These are phyloP conservation scores for Afroboletus lepidellus DNA, from an alignment of 1,284 basidiomycete genomes.

Conservation along the genomic window DNA sequence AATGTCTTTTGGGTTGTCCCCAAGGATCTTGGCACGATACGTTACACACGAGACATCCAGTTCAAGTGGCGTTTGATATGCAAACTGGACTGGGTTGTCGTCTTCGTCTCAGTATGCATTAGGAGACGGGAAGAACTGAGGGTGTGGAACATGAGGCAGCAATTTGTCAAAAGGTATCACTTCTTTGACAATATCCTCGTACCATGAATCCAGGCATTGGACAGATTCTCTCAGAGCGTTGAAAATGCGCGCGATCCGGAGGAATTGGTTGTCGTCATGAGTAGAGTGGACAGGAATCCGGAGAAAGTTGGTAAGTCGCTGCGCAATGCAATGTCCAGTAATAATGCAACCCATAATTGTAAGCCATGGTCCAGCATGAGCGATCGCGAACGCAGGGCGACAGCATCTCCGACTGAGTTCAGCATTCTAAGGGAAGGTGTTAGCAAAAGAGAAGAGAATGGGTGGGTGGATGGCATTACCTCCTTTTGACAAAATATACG, in stretches of 20 bases:
- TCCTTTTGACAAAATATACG: conserved; percentile 1
- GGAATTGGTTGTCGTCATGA: conserved; percentile 6
- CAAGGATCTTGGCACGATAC: conserved; percentile 8
- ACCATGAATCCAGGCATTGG: conserved; percentile 8
- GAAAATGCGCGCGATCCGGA: conserved; percentile 8
- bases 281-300: conserved; percentile 16
- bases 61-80: conserved; percentile 10
- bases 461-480: conserved; percentile 1
- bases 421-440: neutral
- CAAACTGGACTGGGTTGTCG: neutral
- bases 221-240: conserved; percentile 13
- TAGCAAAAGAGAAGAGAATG: neutral
- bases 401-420: conserved; percentile 1
- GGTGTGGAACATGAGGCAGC: neutral
- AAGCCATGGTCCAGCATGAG: conserved; percentile 17
- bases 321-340: conserved; percentile 8
- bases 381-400: conserved; percentile 11
- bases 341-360: conserved; percentile 18
- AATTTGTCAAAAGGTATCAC: neutral
- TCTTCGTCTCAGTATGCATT: neutral
- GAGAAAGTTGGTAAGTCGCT: conserved; percentile 21
- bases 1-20: neutral
- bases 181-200: neutral
- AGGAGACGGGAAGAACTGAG: conserved; percentile 20
- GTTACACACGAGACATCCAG: neutral